phyloP scores from a whole-genome alignment of 208 protist genomes.

The Leishmania aethiopica region DNA sequence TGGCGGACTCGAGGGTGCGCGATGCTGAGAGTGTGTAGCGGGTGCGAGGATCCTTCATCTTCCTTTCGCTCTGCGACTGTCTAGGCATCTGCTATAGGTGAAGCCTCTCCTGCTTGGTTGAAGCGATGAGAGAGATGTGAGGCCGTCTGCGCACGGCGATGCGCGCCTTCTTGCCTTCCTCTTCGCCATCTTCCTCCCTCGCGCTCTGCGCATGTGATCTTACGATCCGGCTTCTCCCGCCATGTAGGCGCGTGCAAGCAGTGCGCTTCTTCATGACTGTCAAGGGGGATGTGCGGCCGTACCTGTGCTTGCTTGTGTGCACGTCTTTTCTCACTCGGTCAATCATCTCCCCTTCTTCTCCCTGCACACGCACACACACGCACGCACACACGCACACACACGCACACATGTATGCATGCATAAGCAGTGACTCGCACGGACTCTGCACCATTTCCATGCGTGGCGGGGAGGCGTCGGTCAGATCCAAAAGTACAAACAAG shows the following conservation, averaged over 20 bases:
- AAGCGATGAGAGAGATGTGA: neutral
- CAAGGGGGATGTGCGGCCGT: neutral
- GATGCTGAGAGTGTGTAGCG: neutral
- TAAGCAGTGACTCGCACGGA: neutral
- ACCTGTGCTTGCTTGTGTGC: neutral
- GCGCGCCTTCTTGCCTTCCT: neutral
- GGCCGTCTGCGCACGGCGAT: neutral
- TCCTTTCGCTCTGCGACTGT: neutral
- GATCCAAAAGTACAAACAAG: too few relatives aligned
- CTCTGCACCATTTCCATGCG: too few relatives aligned
- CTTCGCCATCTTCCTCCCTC: neutral
- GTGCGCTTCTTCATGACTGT: neutral
- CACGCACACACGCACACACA: neutral
- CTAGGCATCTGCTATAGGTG: neutral
- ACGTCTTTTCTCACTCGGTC: neutral
- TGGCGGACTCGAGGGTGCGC: neutral
- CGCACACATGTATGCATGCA: too few relatives aligned
- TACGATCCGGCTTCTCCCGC: neutral
- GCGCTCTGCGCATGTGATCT: neutral
- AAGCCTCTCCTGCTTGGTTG: neutral
- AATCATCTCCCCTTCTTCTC: neutral
- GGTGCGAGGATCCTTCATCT: neutral
- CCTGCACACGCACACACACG: neutral
- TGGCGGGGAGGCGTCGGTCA: too few relatives aligned
- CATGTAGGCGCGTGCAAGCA: neutral